Percentiles rank a stretch among this genome's conserved stretches.
Conservation (phyloP, 768 basidiomycete genomes). For the Naganishia randhawae region DNA sequence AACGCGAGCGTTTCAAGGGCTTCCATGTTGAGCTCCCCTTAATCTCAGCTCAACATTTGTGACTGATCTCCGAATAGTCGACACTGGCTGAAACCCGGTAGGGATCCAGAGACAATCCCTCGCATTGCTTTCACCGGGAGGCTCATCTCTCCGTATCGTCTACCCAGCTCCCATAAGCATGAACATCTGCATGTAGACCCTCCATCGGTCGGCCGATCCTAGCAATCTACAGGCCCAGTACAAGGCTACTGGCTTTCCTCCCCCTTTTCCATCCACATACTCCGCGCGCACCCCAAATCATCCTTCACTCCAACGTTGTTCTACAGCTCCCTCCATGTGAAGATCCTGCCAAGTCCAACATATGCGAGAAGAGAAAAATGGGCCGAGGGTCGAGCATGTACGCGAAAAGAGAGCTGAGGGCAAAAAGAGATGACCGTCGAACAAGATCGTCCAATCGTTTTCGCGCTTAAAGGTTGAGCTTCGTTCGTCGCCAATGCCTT, state of each 20-base stretch:
- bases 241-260: background rate
- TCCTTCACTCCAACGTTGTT: background rate
- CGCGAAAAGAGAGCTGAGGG: background rate
- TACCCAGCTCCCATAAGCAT: constrained; percentile 2
- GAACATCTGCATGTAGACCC: background rate
- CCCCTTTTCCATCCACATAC: background rate
- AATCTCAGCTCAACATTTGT: no score
- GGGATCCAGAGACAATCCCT: no score
- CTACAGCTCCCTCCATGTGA: background rate
- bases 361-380: background rate
- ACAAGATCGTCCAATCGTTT: background rate
- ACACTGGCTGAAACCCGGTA: no score
- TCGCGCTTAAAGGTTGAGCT: constrained; percentile 83
- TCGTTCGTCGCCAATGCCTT: constrained; percentile 98
- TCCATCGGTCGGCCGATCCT: no score
- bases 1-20: no score
- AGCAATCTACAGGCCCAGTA: background rate
- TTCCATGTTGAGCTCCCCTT: no score
- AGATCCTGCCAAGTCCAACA: background rate
- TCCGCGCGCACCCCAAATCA: background rate
- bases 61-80: no score
- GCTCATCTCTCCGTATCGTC: no score
- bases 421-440: background rate
- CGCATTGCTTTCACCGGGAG: no score
- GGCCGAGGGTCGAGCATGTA: background rate